Evolutionary conservation across 1,284 basidiomycete species (phyloP), one percentile per base, ranked within the genome.

Genomic region (Ustilago trichophora): DNA sequence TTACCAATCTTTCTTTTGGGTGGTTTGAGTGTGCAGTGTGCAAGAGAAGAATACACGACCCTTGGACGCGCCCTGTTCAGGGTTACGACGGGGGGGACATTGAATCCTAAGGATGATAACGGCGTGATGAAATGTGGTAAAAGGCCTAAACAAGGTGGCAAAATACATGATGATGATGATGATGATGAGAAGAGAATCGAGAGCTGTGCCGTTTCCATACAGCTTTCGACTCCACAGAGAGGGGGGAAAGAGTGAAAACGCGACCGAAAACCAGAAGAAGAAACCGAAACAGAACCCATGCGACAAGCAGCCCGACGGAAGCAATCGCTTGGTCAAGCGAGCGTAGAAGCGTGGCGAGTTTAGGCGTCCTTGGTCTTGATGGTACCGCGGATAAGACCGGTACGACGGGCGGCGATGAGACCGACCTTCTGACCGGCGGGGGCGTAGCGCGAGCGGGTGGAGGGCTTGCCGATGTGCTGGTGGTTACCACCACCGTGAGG

Each of bases 401-500:
- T 78, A 54, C 76, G 71, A 56, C 76, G 72, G 44, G 77, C 78
- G 37, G 76, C 78, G 66, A 80, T 78, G 49, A 81, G 77, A 80
- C 79, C 78, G 52, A 72, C 77, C 73, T 81, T 81, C 72, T 80
- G 78, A 77, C 79, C 79, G 36, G 77, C 54, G 26, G 73, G 62
- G 34, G 73, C 63, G 59, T 53, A 64, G 35, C 79, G 73, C 24
- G 70, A 62, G 45, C 76, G 69, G 29, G 79, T 81, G 26, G 79
- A 81, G 32, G 78, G 66, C 69, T 78, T 73, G 66, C 79, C 79
- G 57, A 81, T 81, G 75, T 81, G 79, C 75, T 81, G 78, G 70
- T 81, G 79, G 75, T 81, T 81, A 78, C 79, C 79, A 79, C 79
- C 79, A 75, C 79, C 79, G 78, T 81, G 79, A 26, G 78, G 77